These are phyloP conservation scores for Vitis cinerea DNA, from an alignment of 164 flowering plant genomes.

Conservation along the genomic window DNA sequence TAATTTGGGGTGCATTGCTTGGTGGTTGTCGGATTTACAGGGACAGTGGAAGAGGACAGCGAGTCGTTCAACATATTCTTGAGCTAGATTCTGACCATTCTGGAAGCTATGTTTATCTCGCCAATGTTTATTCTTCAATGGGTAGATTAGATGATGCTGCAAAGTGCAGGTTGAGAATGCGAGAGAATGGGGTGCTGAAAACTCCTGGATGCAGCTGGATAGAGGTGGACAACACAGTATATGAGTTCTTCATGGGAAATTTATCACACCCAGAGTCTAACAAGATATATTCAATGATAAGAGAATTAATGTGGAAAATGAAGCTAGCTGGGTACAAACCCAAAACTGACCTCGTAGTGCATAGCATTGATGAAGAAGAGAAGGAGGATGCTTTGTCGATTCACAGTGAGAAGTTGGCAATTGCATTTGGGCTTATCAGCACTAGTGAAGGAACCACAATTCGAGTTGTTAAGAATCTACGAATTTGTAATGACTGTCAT, in stretches of 20 bases:
- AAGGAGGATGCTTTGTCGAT: conserved; percentile 54
- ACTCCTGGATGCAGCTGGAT: conserved; percentile 45
- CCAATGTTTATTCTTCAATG: conserved; percentile 31
- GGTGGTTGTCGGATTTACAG: conserved; percentile 34
- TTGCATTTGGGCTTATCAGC: conserved; percentile 65
- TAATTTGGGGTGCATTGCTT: conserved; percentile 41
- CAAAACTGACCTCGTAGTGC: conserved; percentile 21
- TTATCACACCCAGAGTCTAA: conserved; percentile 28
- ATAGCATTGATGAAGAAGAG: conserved; percentile 31
- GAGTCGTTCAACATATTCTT: conserved; percentile 34
- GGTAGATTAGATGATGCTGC: conserved; percentile 43
- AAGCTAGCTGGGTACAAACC: conserved; percentile 35
- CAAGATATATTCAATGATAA: conserved; percentile 23
- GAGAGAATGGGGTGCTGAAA: conserved; percentile 26
- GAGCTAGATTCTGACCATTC: conserved; percentile 39
- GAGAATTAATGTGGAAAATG: conserved; percentile 26
- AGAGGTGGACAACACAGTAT: conserved; percentile 33
- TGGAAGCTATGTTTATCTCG: conserved; percentile 43
- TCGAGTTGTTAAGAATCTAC: conserved; percentile 75
- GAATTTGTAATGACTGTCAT: conserved; percentile 70
- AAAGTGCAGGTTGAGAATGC: conserved; percentile 31
- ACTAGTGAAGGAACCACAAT: conserved; percentile 44
- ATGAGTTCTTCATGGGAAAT: conserved; percentile 37
- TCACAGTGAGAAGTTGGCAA: conserved; percentile 73
- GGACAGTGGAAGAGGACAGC: conserved; percentile 29